These are phyloP conservation scores for Sphagnum contortum DNA, from an alignment of 225 moss, liverwort and hornwort species.

Conservation along the genomic window DNA sequence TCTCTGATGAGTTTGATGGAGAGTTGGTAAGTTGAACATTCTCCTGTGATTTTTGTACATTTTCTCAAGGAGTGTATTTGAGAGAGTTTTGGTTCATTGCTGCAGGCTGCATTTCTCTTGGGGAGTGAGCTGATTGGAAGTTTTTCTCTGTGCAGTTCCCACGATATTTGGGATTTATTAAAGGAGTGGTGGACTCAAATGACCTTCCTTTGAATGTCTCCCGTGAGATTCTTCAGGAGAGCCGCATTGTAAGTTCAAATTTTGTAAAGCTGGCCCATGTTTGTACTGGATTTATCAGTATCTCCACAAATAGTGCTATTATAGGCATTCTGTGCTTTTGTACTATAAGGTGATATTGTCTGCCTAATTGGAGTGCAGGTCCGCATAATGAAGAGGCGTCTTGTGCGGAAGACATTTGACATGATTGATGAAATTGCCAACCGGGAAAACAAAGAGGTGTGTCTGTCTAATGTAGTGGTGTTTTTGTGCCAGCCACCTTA, in stretches of 20 bases:
- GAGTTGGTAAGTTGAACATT: constrained; percentile 25
- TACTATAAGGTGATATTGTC: too few relatives aligned
- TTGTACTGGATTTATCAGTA: too few relatives aligned
- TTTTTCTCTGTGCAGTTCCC: constrained; percentile 50
- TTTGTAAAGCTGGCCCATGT: too few relatives aligned
- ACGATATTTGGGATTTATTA: constrained; percentile 84
- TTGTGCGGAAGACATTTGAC: constrained; percentile 91
- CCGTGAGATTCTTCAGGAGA: constrained; percentile 92
- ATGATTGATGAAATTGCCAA: constrained; percentile 86
- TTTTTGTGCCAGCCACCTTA: too few relatives aligned
- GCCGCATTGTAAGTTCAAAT: constrained; percentile 66
- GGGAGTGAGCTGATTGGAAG: too few relatives aligned
- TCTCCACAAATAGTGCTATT: too few relatives aligned
- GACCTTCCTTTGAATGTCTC: constrained; percentile 92
- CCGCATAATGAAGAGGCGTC: constrained; percentile 92
- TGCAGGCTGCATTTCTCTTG: too few relatives aligned
- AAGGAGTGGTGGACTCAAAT: constrained; percentile 94
- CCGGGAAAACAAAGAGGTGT: constrained; percentile 78
- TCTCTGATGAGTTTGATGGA: constrained; percentile 52
- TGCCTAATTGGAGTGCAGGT: constrained; percentile 32
- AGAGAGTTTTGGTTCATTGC: too few relatives aligned
- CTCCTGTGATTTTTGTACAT: too few relatives aligned
- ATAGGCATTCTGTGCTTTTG: too few relatives aligned
- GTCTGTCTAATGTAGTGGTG: background rate
- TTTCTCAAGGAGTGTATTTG: too few relatives aligned